Evolutionary conservation across 2,329 filamentous ascomycete genomes (phyloP), one percentile per base, ranked within the genome.

Genomic region (Dothideomycetes sp.): DNA sequence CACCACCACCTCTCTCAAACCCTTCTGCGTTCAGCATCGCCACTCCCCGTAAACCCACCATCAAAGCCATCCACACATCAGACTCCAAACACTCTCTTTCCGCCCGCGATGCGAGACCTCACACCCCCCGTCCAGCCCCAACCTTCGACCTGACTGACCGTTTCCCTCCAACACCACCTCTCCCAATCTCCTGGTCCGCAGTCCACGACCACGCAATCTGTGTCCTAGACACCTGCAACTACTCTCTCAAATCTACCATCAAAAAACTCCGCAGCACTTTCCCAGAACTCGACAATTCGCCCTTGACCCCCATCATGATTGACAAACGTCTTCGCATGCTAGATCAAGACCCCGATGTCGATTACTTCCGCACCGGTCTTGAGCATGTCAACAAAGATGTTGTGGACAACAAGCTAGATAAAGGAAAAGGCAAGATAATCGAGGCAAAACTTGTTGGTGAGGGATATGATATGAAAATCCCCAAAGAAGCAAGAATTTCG

Each of bases 171-270:
- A 51, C 50, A 2, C 54, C 53, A 17, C 50, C 53, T 1, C 45
- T 62, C 1, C 58, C 59, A 7, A 29, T 38, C 7, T 36, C 33
- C 33, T 62, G 59, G 58, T 48, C 27, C 4, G 17, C 39, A 3
- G 38, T 51, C n/a, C 54, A 59, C 37, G 59, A 62, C 44, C 50
- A 50, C 30, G 53, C 52, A 10, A 58, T 61, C 40, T 61, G 59
- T 46, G 47, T 57, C 15, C 53, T 60, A 8, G 59, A 62, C 37
- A 51, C 48, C 8, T 43, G 50, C 23, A 49, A 50, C 40, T 59
- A 54, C 43, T 43, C 49, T 4, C 49, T 51, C n/a, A 22, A 42
- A 3, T 44, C 41, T n/a, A 60, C 57, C 22, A 51, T 60, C 35
- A 33, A 43, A 13, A 54, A 56, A 31, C 36, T 62, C 4, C 51